A percentile compares a stretch with the other conserved stretches of the same genome.
These are phyloP conservation scores for Rosa hybrid DNA, from an alignment of 331 rosid species.

Conservation along the genomic window DNA sequence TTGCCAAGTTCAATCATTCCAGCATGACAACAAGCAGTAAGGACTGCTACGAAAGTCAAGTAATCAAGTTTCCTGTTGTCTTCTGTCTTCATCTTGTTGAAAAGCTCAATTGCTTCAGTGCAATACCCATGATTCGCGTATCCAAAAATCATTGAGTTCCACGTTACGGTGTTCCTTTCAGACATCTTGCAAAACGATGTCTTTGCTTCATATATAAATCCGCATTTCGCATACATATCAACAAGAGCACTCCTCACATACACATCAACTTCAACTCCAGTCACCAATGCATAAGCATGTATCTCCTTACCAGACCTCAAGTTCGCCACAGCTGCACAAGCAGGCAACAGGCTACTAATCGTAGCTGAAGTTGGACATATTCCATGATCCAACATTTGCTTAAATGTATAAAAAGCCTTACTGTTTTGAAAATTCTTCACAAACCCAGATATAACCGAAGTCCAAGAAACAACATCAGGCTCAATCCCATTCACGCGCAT, in stretches of 20 bases:
- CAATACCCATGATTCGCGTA: conserved; percentile 80
- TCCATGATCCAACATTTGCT: conserved; percentile 58
- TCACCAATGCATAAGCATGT: conserved; percentile 58
- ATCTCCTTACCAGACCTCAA: conserved; percentile 71
- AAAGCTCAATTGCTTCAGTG: conserved; percentile 71
- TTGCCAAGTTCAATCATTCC: conserved; percentile 67
- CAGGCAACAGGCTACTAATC: conserved; percentile 74
- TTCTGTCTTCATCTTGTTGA: conserved; percentile 63
- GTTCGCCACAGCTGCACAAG: conserved; percentile 66
- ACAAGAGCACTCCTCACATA: conserved; percentile 85
- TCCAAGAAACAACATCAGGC: conserved; percentile 90
- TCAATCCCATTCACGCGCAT: conserved; percentile 60
- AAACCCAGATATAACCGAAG: conserved; percentile 80
- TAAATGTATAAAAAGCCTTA: conserved; percentile 65
- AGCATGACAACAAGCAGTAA: conserved; percentile 77
- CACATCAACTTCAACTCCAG: conserved; percentile 66
- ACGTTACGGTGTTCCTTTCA: conserved; percentile 64
- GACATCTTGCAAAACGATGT: conserved; percentile 59
- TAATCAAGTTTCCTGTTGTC: conserved; percentile 60
- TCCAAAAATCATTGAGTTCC: conserved; percentile 93
- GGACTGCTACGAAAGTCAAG: conserved; percentile 73
- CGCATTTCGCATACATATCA: conserved; percentile 95
- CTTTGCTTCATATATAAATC: conserved; percentile 68
- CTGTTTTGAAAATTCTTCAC: conserved; percentile 68
- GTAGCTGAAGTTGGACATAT: conserved; percentile 81